Base-by-base conservation (phyloP, 306 rosid genomes). In the Adenanthera pavonina region DNA sequence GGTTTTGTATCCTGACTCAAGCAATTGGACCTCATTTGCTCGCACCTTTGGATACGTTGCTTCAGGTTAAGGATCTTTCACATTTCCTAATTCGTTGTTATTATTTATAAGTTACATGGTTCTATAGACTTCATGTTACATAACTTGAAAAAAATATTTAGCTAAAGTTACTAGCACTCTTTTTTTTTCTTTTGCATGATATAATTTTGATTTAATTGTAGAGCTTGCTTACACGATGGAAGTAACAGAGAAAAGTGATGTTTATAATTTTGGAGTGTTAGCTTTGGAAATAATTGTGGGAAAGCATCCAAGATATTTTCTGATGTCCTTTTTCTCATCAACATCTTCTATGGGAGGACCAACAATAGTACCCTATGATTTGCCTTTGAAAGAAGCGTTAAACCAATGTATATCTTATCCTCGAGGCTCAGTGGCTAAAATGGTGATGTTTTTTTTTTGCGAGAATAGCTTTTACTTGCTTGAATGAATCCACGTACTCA, bases 401-500 rank as follows among this genome's bases (percentile, higher is more conserved):
- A 80, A 75, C 13, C 38, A 81, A 67, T 69, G 84, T 13, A 52
- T 81, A 8, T 60, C 76, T 17, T 30, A 6, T 46, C 76, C 80
- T 3, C 33, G 9, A 8, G 11, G 33, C 7, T 30, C 1, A 52
- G 3, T n/a, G 12, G 19, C 3, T 5, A 15, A 68, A 34, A 67
- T 69, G 10, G 44, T 82, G 38, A 8, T 36, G 20, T 36, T 25
- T 0, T 52, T 73, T 25, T 25, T 25, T 25, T 73, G 9, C 20
- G 4, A n/a, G 17, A 43, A 35, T 35, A 35, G 77, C 34, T n/a
- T 34, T 38, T 52, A 48, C 65, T 16, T 73, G 77, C 40, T 73
- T 73, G 40, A 35, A 8, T 4, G 77, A 73, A 3, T 35, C 77
- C 49, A 35, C 49, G 1, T 34, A 16, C 35, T 73, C 77, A 62